Evolutionary conservation across 371 early-diverging fungal species (phyloP).

Genomic region (Cokeromyces recurvatus): DNA sequence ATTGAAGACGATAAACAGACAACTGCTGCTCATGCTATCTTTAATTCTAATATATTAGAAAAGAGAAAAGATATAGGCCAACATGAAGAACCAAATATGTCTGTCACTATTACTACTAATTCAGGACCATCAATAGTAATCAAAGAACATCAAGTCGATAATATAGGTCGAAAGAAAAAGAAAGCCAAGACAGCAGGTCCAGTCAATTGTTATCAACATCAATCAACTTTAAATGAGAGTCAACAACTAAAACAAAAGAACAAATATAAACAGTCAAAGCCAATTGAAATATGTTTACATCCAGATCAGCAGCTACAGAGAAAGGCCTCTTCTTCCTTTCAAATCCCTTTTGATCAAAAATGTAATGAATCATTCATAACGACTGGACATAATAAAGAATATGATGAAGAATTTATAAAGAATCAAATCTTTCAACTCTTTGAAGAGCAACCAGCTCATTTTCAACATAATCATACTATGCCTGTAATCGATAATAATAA

Average conservation of each 20-base stretch:
- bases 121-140: neutral
- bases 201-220: neutral
- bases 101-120: neutral
- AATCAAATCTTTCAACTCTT: neutral
- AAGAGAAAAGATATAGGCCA: slow-evolving; percentile 6
- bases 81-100: no score
- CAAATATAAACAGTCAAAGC: no score
- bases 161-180: neutral
- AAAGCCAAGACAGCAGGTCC: neutral
- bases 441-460: no score
- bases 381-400: no score
- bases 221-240: neutral
- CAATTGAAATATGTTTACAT: no score
- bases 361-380: no score
- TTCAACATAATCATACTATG: no score
- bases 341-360: no score
- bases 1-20: slow-evolving; percentile 4
- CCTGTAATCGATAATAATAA: no score
- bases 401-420: no score
- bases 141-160: neutral
- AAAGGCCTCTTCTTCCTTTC: neutral
- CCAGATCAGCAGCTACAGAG: no score
- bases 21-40: slow-evolving; percentile 6
- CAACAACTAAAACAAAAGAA: neutral
- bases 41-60: slow-evolving; percentile 2